phyloP scores from a whole-genome alignment of 2,329 filamentous ascomycete species.

The Stachybotrys elegans region DNA sequence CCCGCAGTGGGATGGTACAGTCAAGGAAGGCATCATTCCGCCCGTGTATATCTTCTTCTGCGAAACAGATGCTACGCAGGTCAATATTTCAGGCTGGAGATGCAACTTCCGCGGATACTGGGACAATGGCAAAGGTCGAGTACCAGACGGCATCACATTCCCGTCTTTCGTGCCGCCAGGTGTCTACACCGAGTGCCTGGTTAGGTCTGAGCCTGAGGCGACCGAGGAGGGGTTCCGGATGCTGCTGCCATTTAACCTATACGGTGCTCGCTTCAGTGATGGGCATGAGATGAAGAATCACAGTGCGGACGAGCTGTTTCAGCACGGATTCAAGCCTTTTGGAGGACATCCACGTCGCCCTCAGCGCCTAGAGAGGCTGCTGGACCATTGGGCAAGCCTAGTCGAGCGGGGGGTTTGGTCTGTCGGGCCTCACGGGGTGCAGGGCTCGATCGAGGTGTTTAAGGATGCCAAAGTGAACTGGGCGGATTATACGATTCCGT shows the following conservation, averaged over 20 bases:
- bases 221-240: slow-evolving; percentile 24
- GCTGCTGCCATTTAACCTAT: slow-evolving; percentile 13
- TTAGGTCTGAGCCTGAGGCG: slow-evolving; percentile 11
- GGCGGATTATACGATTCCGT: slow-evolving; percentile 8
- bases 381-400: slow-evolving; percentile 7
- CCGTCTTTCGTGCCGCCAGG: slow-evolving; percentile 16
- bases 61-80: slow-evolving; percentile 2
- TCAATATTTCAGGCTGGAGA: slow-evolving; percentile 3
- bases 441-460: slow-evolving; percentile 7
- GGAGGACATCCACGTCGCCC: slow-evolving; percentile 21
- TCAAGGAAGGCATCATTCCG: slow-evolving; percentile 11
- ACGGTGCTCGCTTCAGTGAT: slow-evolving; percentile 12
- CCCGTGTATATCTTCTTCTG: slow-evolving; percentile 22
- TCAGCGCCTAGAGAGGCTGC: slow-evolving; percentile 8
- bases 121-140: background rate
- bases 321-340: slow-evolving; percentile 27
- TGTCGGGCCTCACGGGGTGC: slow-evolving; percentile 8
- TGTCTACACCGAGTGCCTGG: slow-evolving; percentile 20
- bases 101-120: slow-evolving; percentile 2
- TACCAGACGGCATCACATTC: slow-evolving; percentile 5
- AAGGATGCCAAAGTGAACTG: slow-evolving; percentile 7
- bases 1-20: slow-evolving; percentile 1
- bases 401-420: slow-evolving; percentile 7
- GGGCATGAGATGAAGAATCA: slow-evolving; percentile 8
- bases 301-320: slow-evolving; percentile 19